Base-by-base conservation (phyloP, 116 monocot species). In the Iris pallida region DNA sequence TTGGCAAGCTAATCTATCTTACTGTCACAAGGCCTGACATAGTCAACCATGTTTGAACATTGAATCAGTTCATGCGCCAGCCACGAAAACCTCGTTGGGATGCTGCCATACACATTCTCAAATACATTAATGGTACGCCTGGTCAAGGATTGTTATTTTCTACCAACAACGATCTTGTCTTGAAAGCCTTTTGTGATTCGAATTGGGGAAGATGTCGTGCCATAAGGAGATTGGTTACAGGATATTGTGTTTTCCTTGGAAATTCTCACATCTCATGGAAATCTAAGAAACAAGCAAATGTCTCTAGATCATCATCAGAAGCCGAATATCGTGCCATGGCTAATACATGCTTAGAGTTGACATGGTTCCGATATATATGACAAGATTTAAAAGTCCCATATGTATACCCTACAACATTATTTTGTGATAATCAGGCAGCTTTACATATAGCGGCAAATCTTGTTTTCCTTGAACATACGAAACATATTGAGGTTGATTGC, bases 181-280 rank as follows among this genome's bases (percentile, higher is more conserved):
- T 59, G 13, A 6, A 5, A 13, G 59, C 8, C n/a, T 59, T 12
- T 59, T 59, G 20, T 59, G 59, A 65, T 65, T n/a, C 20, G 8
- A 48, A 65, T 65, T 49, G 65, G 65, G 65, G 9, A 48, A 49
- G 16, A 5, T 65, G 18, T 14, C 11, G 2, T 11, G 10, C 16
- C 7, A 48, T 16, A 17, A 8, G 48, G 7, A 30, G 48, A 48
- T 65, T 48, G 5, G 41, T 18, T 20, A 66, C 66, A 4, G 14
- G 66, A 0, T 66, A 41, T 52, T 53, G 18, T 4, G 16, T 41
- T 2, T 66, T 66, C 16, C 20, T 66, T 51, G 30, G 66, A 16
- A 14, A 53, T 14, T 66, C 52, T 8, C 40, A 53, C 40, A 66
- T 66, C 4, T 66, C 66, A 30, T 66, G 66, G 66, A 41, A 53